Percentiles rank a stretch among this genome's conserved stretches.
These are phyloP conservation scores for Heterobasidion annosum DNA, from an alignment of 1,284 basidiomycete species.

Conservation along the genomic window DNA sequence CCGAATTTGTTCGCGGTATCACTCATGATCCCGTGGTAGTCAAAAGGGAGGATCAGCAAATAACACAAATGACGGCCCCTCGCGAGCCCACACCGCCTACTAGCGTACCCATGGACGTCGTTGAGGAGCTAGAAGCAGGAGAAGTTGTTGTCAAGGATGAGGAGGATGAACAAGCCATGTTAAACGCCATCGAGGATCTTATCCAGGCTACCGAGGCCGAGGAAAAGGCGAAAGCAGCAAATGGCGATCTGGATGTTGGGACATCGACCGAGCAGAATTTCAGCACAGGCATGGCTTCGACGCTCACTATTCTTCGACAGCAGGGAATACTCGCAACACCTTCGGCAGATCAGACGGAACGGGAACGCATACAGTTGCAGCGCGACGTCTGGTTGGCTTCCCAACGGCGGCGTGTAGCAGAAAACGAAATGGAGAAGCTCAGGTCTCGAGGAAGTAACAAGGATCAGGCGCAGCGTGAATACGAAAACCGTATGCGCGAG, in stretches of 20 bases:
- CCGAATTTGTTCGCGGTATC: conserved; percentile 93
- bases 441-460: conserved; percentile 74
- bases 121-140: conserved; percentile 69
- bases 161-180: conserved; percentile 60
- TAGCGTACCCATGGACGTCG: conserved; percentile 45
- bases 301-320: conserved; percentile 81
- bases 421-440: conserved; percentile 74
- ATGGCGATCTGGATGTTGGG: conserved; percentile 34
- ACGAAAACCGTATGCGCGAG: conserved; percentile 88
- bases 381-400: conserved; percentile 89
- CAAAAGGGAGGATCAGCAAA: conserved; percentile 40
- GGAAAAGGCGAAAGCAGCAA: conserved; percentile 28
- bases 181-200: conserved; percentile 63
- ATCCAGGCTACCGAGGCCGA: conserved; percentile 53
- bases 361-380: conserved; percentile 78
- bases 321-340: conserved; percentile 81
- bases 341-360: conserved; percentile 59
- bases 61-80: conserved; percentile 24
- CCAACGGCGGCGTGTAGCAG: conserved; percentile 65
- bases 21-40: conserved; percentile 48
- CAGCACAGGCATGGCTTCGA: conserved; percentile 79
- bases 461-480: conserved; percentile 92
- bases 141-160: conserved; percentile 68
- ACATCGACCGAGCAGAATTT: conserved; percentile 70
- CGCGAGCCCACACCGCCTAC: conserved; percentile 34